These are phyloP conservation scores for Orychophragmus violaceus DNA, from an alignment of 345 rosid genomes.

Conservation along the genomic window DNA sequence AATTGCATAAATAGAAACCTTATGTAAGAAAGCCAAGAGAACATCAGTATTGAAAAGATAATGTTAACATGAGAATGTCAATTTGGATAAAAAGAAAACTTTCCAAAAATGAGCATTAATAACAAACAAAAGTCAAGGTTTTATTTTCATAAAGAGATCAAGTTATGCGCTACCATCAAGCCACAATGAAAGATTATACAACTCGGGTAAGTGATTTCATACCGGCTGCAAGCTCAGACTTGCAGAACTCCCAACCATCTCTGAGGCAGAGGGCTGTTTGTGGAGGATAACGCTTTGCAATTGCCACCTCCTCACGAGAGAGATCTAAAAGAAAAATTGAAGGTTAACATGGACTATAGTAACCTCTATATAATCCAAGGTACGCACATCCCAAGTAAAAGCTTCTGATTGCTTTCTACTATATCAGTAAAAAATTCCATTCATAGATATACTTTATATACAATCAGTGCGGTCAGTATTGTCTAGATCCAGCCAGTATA, in stretches of 20 bases:
- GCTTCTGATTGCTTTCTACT: neutral
- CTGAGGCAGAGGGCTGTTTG: conserved; percentile 78
- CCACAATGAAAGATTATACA: neutral
- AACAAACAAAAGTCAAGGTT: conserved; percentile 1
- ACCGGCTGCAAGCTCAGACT: conserved; percentile 87
- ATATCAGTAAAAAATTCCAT: neutral
- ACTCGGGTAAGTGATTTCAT: conserved; percentile 18
- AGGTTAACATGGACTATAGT: conserved; percentile 1
- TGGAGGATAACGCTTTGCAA: conserved; percentile 86
- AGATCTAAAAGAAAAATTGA: conserved; percentile 54
- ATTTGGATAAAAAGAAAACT: neutral
- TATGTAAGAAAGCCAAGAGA: neutral
- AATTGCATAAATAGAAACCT: conserved; percentile 1
- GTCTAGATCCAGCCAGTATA: neutral
- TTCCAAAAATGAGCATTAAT: neutral
- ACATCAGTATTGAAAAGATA: neutral
- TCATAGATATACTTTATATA: neutral
- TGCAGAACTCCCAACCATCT: conserved; percentile 97
- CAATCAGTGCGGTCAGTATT: neutral
- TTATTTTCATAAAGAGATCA: neutral
- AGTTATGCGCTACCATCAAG: conserved; percentile 10
- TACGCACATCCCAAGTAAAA: neutral
- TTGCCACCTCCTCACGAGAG: conserved; percentile 71
- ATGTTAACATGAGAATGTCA: neutral
- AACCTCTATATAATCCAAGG: conserved; percentile 8